phyloP scores from a whole-genome alignment of 2,329 filamentous ascomycete genomes.

The Phialophora verrucosa region DNA sequence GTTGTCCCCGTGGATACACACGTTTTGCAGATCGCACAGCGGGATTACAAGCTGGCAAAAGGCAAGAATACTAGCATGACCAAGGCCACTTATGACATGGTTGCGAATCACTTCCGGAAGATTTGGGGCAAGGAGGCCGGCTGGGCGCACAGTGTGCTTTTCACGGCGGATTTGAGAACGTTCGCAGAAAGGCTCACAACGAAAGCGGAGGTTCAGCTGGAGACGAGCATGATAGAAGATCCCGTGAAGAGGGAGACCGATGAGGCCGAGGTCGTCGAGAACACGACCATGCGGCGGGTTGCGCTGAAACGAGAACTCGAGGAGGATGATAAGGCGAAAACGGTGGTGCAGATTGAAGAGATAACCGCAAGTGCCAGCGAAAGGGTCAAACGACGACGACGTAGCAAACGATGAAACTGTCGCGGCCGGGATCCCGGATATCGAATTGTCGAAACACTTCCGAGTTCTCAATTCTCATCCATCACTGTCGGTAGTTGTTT shows the following conservation, averaged over 20 bases:
- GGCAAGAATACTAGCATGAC: constrained; percentile 83
- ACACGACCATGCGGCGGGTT: constrained; percentile 24
- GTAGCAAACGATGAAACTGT: constrained; percentile 34
- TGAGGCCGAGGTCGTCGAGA: constrained; percentile 32
- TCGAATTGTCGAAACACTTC: constrained; percentile 17
- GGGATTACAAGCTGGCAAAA: constrained; percentile 91
- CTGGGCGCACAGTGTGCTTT: constrained; percentile 96
- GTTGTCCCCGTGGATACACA: constrained; percentile 96
- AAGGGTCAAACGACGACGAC: constrained; percentile 37
- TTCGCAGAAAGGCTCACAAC: constrained; percentile 72
- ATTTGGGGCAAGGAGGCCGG: constrained; percentile 94
- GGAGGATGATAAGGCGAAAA: constrained; percentile 28
- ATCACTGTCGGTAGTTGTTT: not conserved
- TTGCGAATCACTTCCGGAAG: constrained; percentile 85
- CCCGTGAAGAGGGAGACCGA: constrained; percentile 42
- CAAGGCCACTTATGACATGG: constrained; percentile 84
- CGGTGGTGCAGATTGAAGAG: constrained; percentile 35
- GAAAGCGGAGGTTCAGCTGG: constrained; percentile 45
- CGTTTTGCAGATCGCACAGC: constrained; percentile 96
- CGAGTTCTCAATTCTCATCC: constrained; percentile 1
- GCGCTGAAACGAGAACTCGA: constrained; percentile 36
- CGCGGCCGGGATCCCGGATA: constrained; percentile 5
- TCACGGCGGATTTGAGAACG: constrained; percentile 86
- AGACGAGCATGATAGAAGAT: constrained; percentile 43
- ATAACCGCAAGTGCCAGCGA: constrained; percentile 29